phyloP scores from a whole-genome alignment of 83 land plant species.

The Picea mariana region DNA sequence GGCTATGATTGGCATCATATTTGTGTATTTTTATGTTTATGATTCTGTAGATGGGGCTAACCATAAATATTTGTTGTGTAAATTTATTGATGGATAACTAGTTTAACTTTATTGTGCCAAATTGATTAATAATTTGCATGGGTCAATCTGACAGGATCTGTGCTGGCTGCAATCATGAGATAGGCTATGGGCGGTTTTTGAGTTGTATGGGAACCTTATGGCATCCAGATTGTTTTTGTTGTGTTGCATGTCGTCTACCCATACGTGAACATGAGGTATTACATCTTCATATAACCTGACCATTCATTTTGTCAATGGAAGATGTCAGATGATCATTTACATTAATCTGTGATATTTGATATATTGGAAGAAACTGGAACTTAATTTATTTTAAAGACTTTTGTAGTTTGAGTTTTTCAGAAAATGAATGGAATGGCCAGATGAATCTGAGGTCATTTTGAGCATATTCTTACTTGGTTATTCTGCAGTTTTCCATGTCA shows the following conservation, averaged over 20 bases:
- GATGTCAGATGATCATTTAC: background rate
- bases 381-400: background rate
- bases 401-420: no score
- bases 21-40: background rate
- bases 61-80: background rate
- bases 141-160: constrained; percentile 45
- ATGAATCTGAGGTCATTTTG: no score
- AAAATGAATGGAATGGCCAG: no score
- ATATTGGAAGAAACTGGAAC: background rate
- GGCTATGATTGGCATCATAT: background rate
- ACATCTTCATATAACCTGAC: background rate
- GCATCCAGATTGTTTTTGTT: constrained; percentile 90
- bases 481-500: constrained; percentile 83
- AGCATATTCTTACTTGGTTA: background rate
- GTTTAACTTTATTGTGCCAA: background rate
- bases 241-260: constrained; percentile 62
- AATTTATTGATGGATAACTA: constrained; percentile 1
- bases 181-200: constrained; percentile 77
- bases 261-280: constrained; percentile 65
- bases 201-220: constrained; percentile 82
- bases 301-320: constrained; percentile 6
- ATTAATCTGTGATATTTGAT: background rate
- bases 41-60: background rate
- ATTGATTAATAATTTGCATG: background rate
- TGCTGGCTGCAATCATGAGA: constrained; percentile 76